Base-by-base conservation (phyloP, 805 yeast species). In the Myxozyma lipomycoides region DNA sequence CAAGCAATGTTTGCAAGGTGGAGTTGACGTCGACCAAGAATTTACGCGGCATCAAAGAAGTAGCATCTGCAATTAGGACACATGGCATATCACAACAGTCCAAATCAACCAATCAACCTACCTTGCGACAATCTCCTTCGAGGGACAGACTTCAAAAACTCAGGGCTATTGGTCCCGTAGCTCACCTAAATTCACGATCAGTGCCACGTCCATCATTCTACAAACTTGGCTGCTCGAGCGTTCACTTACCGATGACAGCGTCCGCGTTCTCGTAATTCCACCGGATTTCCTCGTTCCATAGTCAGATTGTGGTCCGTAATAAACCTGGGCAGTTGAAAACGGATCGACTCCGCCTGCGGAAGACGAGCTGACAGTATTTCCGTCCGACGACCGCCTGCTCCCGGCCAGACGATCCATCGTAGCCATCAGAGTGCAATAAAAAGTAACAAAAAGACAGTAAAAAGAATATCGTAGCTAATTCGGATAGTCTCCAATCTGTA, bases 11-110 rank as follows among this genome's bases (percentile, higher is more conserved):
- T 6, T 77, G 70, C 45, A 89, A 71, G 1, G 96, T 86, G 28
- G 76, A 67, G 61, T 86, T 84, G 23, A 90, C 86, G 65, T 88
- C 84, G 52, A 89, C 85, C 63, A 83, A 80, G 63, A 85, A 86
- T 62, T 76, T 72, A 57, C 76, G 74, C 3, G 68, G 68, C 9
- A 44, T 61, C 43, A 51, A 4, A 3, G 59, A 47, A 10, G 43
- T 40, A 10, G 49, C 52, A 23, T 50, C 58, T 50, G 32, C 7
- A 30, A 34, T 35, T 17, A 39, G 17, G 12, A 26, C 19, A 32
- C 30, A 24, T 38, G 36, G 21, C 78, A 61, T 17, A 40, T 36
- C 30, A 48, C 35, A 35, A 9, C 47, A 18, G 5, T 64, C 84
- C 73, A 53, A 65, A 68, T 18, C 26, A 17, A 23, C 18, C 4